Percentiles rank a stretch among this genome's conserved stretches.
Conservation (phyloP, 1,284 basidiomycete species). For the Apiotrichum domesticum region DNA sequence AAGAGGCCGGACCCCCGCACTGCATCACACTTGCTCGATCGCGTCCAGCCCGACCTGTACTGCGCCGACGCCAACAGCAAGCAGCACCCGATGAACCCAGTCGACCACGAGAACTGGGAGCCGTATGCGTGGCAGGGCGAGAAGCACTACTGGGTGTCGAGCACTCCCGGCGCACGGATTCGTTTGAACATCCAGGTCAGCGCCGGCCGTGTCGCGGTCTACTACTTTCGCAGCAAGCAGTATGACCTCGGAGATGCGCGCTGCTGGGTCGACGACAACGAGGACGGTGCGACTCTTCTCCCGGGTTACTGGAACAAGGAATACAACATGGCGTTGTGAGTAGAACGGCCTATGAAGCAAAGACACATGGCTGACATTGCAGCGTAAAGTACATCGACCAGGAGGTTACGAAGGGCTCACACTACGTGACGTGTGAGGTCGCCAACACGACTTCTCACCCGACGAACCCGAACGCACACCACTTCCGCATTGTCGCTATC, state of each 20-base stretch:
- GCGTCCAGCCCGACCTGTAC: slow-evolving; percentile 41
- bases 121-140: slow-evolving; percentile 44
- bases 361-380: neutral
- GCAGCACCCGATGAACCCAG: slow-evolving; percentile 39
- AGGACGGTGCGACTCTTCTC: slow-evolving; percentile 35
- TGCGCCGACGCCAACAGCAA: slow-evolving; percentile 46
- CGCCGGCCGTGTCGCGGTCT: slow-evolving; percentile 44
- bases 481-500: slow-evolving; percentile 47
- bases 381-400: slow-evolving; percentile 46
- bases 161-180: slow-evolving; percentile 39
- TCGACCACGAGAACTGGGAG: slow-evolving; percentile 35
- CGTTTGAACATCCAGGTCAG: slow-evolving; percentile 41
- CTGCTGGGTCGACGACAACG: slow-evolving; percentile 49
- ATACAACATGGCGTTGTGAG: slow-evolving; percentile 44
- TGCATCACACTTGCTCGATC: slow-evolving; percentile 25
- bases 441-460: slow-evolving; percentile 41
- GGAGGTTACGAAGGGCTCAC: slow-evolving; percentile 38
- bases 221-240: slow-evolving; percentile 45
- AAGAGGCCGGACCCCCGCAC: slow-evolving; percentile 24
- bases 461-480: slow-evolving; percentile 37
- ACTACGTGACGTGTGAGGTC: slow-evolving; percentile 46
- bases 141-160: slow-evolving; percentile 44
- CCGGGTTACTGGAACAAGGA: slow-evolving; percentile 42
- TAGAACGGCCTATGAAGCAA: neutral
- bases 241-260: slow-evolving; percentile 45